Percentiles rank a stretch among this genome's conserved stretches.
These are phyloP conservation scores for Plantago lanceolata DNA, from an alignment of 305 asterid genomes.

Conservation along the genomic window DNA sequence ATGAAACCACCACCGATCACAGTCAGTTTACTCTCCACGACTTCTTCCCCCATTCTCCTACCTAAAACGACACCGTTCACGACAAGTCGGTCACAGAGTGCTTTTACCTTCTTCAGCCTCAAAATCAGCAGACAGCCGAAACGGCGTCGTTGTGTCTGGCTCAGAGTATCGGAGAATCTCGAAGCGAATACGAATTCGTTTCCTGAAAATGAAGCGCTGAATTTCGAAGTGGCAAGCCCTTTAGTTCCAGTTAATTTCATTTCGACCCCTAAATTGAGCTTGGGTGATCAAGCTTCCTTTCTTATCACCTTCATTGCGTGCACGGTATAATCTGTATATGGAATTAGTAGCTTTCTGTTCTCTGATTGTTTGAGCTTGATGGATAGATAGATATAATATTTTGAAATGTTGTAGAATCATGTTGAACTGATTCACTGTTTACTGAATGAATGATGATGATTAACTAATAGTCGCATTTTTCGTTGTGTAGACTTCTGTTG, in stretches of 20 bases:
- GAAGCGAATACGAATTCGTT: constrained; percentile 24
- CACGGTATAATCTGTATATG: too few relatives aligned
- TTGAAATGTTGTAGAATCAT: neutral
- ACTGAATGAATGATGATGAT: neutral
- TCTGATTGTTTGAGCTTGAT: neutral
- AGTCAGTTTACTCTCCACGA: constrained; percentile 30
- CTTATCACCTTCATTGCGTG: constrained; percentile 64
- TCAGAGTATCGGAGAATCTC: constrained; percentile 29
- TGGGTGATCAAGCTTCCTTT: constrained; percentile 54
- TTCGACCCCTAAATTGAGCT: constrained; percentile 46
- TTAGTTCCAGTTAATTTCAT: constrained; percentile 31
- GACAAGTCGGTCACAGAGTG: constrained; percentile 5
- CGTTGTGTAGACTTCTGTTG: constrained; percentile 53
- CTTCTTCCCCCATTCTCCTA: constrained; percentile 21
- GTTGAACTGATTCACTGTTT: neutral
- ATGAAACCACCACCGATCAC: constrained; percentile 24
- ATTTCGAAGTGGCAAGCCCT: constrained; percentile 50
- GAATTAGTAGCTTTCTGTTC: neutral
- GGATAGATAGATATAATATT: neutral
- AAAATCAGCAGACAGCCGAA: constrained; percentile 16
- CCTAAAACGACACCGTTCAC: constrained; percentile 17
- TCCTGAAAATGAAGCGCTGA: constrained; percentile 31
- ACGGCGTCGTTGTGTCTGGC: constrained; percentile 20
- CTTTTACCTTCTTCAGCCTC: constrained; percentile 23
- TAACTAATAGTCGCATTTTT: neutral